These are phyloP conservation scores for Dothideomycetes sp. DNA, from an alignment of 2,329 filamentous ascomycete genomes.

Conservation along the genomic window DNA sequence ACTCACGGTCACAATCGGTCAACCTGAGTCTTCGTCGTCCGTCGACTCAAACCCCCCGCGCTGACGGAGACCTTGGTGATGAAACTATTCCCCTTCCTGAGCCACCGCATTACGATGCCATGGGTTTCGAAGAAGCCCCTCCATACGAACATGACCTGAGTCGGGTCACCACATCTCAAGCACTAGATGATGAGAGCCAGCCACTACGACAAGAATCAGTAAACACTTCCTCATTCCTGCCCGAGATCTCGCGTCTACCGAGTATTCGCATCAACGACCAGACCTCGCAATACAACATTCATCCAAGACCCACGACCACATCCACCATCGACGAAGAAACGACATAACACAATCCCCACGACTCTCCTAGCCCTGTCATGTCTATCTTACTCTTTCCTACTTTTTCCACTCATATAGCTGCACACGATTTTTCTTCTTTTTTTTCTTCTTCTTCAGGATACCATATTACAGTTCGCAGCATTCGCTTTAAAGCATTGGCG, in stretches of 20 bases:
- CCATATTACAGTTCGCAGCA: no score
- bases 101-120: constrained; percentile 27
- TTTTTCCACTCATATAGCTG: background rate
- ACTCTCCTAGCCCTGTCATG: constrained; percentile 6
- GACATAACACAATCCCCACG: constrained; percentile 3
- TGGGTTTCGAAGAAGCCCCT: constrained; percentile 38
- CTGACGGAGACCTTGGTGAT: constrained; percentile 25
- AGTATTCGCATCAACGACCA: constrained; percentile 36
- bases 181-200: background rate
- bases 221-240: constrained; percentile 24
- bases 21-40: constrained; percentile 9
- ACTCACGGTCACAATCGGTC: constrained; percentile 19
- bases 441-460: no score
- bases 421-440: background rate
- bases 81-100: constrained; percentile 23
- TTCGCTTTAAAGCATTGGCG: no score
- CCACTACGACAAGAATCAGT: constrained; percentile 14
- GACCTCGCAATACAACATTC: constrained; percentile 17
- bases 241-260: constrained; percentile 32
- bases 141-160: constrained; percentile 27
- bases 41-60: constrained; percentile 1
- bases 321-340: constrained; percentile 13
- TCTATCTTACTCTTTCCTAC: constrained; percentile 3
- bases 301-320: constrained; percentile 1
- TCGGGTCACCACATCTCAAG: constrained; percentile 3